Conservation (phyloP, 177 flowering plant species). For the Vitis hybrid region DNA sequence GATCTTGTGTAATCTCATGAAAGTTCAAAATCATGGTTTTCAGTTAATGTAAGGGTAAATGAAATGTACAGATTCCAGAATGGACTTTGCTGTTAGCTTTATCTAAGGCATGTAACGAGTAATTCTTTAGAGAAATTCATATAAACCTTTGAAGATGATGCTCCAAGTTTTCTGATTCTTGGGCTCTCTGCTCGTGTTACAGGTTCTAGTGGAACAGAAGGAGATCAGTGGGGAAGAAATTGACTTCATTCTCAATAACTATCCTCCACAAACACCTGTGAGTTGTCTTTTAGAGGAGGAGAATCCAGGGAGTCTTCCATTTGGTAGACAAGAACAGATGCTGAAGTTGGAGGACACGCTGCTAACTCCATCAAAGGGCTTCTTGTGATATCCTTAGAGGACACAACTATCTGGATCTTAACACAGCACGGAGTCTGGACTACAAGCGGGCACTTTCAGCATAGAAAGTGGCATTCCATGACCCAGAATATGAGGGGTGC, state of each 20-base stretch:
- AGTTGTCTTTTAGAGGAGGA: conserved; percentile 69
- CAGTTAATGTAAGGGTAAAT: no score
- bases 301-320: conserved; percentile 75
- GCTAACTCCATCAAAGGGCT: conserved; percentile 28
- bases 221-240: conserved; percentile 84
- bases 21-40: no score
- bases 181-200: conserved; percentile 6
- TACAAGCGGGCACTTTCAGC: no score
- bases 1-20: no score
- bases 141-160: neutral
- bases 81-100: no score
- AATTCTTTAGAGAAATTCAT: neutral
- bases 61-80: no score
- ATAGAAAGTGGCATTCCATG: no score
- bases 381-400: no score
- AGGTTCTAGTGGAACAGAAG: conserved; percentile 78
- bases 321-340: conserved; percentile 30
- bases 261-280: conserved; percentile 78
- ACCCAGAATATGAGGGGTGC: no score
- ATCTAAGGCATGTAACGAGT: neutral
- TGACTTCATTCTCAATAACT: conserved; percentile 62
- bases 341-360: conserved; percentile 40
- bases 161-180: neutral
- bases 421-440: no score
- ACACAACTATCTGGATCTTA: no score